A percentile compares a stretch with the other conserved stretches of the same genome.
Conservation (phyloP, 305 asterid species). For the Withania somnifera region DNA sequence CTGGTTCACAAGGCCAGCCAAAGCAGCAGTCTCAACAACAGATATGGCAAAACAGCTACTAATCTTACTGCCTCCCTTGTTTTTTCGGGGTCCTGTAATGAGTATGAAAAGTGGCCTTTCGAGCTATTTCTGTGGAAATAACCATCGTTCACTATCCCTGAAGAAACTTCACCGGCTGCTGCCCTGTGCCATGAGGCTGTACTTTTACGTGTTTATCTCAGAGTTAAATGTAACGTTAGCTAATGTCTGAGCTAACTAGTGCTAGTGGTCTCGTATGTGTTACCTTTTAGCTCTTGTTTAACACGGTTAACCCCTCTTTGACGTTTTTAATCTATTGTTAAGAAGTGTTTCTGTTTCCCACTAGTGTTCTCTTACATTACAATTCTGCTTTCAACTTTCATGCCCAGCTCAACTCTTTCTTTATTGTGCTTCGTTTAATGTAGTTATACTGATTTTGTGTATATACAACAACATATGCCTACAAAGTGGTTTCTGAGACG, state of each 20-base stretch:
- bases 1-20: slow-evolving; percentile 61
- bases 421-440: neutral
- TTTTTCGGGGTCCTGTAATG: slow-evolving; percentile 41
- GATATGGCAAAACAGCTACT: slow-evolving; percentile 81
- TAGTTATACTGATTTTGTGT: neutral
- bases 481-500: no score
- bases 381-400: neutral
- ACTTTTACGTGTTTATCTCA: slow-evolving; percentile 26
- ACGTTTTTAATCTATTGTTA: neutral
- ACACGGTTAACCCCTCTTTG: neutral
- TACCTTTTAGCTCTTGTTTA: neutral
- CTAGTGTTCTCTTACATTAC: neutral
- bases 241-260: slow-evolving; percentile 37
- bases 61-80: slow-evolving; percentile 27
- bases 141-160: slow-evolving; percentile 14
- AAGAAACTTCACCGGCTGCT: slow-evolving; percentile 44
- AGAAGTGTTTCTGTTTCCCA: neutral
- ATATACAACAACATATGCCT: no score
- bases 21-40: slow-evolving; percentile 74
- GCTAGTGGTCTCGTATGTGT: slow-evolving; percentile 19
- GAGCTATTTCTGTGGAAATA: slow-evolving; percentile 15
- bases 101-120: slow-evolving; percentile 40
- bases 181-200: slow-evolving; percentile 53
- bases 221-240: slow-evolving; percentile 41
- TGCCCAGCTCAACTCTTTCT: neutral